These are phyloP conservation scores for Fusarium scirpi DNA, from an alignment of 2,329 filamentous ascomycete genomes.

Conservation along the genomic window DNA sequence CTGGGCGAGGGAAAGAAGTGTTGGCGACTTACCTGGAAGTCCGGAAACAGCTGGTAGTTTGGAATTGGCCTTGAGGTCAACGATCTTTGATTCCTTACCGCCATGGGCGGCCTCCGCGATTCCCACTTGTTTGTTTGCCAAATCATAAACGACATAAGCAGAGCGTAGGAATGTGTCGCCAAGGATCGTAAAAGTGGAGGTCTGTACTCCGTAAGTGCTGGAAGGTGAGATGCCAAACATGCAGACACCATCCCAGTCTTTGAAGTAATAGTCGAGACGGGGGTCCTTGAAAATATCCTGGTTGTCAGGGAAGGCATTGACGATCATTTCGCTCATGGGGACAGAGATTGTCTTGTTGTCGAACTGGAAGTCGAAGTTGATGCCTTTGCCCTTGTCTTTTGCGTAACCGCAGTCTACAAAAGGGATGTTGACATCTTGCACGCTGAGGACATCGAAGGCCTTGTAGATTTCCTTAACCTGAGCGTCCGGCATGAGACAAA, in stretches of 20 bases:
- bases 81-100: conserved; percentile 56
- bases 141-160: conserved; percentile 68
- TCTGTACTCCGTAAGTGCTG: conserved; percentile 49
- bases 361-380: conserved; percentile 66
- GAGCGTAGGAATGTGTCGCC: conserved; percentile 70
- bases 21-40: conserved; percentile 51
- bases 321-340: conserved; percentile 64
- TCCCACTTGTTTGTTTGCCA: conserved; percentile 62
- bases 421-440: conserved; percentile 57
- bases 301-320: conserved; percentile 56
- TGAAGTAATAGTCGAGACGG: conserved; percentile 48
- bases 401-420: conserved; percentile 65
- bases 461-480: conserved; percentile 64
- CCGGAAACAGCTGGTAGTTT: conserved; percentile 60
- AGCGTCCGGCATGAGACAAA: conserved; percentile 74
- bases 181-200: conserved; percentile 58
- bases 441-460: conserved; percentile 64
- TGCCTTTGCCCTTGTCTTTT: conserved; percentile 56
- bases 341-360: conserved; percentile 62
- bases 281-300: conserved; percentile 56
- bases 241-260: conserved; percentile 60
- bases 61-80: conserved; percentile 57
- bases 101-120: conserved; percentile 66
- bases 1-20: not conserved
- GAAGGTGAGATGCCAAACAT: conserved; percentile 66